Base-by-base conservation (phyloP, 164 flowering plant species). In the Aristolochia contorta region DNA sequence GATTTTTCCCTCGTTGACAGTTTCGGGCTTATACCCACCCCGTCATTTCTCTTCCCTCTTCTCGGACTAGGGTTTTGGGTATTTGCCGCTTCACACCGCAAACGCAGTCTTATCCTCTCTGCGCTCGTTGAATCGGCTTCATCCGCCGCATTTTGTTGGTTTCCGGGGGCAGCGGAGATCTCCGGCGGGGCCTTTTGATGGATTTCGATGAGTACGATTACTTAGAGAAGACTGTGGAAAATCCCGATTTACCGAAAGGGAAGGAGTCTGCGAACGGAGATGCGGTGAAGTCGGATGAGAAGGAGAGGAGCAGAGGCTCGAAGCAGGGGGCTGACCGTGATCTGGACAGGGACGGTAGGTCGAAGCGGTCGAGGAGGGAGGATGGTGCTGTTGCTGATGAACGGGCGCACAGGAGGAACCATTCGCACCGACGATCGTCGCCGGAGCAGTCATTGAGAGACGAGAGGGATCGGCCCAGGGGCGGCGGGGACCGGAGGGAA, bases 131-230 rank as follows among this genome's bases (percentile, higher is more conserved):
- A 37, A 37, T 37, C 43, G 7, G 54, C 16, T 50, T n/a, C 54
- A 1, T n/a, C 54, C 21, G 12, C 4, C 54, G 1, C 16, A n/a
- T 3, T 50, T 18, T 22, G 54, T 16, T 22, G 54, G 20, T 22
- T 22, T 19, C 12, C 23, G 16, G 25, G 14, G 14, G 23, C 18
- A 3, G 56, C 12, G 30, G 56, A 50, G 23, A 12, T 21, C 23
- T 52, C 23, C 4, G 14, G 3, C 43, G 43, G 12, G 7, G 9
- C 55, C 23, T 2, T 43, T 21, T 0, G 10, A 87, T 89, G 96
- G 98, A 89, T 19, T 91, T 91, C 77, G 98, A 91, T 83, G 98
- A 89, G 86, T 87, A 87, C 79, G 96, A 87, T 57, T 91, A 91
- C 58, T 70, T 91, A 57, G 98, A 91, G 80, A 85, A 89, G 66